Percentiles rank a stretch among this genome's conserved stretches.
These are phyloP conservation scores for Trichoderma harzianum DNA, from an alignment of 2,329 filamentous ascomycete species.

Conservation along the genomic window DNA sequence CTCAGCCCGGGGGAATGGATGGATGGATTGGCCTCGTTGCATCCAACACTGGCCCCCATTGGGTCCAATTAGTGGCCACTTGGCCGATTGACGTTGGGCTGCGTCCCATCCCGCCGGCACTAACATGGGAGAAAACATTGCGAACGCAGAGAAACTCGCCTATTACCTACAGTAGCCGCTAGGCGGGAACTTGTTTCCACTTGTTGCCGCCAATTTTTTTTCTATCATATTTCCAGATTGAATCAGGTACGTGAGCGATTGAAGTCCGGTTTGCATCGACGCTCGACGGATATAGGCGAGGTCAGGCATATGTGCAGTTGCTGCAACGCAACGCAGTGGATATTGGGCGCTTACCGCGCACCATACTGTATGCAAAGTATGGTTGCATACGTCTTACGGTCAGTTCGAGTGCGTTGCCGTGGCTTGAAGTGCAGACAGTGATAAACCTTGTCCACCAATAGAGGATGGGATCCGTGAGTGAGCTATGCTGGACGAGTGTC, in stretches of 20 bases:
- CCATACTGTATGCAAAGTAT: background rate
- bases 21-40: background rate
- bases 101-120: background rate
- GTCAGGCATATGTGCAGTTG: background rate
- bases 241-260: background rate
- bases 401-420: background rate
- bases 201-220: background rate
- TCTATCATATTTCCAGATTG: background rate
- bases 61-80: background rate
- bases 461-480: background rate
- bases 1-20: background rate
- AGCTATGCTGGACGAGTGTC: background rate
- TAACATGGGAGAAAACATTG: background rate
- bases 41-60: background rate
- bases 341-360: conserved; percentile 12
- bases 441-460: background rate
- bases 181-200: background rate
- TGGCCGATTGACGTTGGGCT: background rate
- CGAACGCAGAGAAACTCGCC: background rate
- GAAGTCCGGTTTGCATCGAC: background rate
- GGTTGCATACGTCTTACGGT: conserved; percentile 9
- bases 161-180: background rate
- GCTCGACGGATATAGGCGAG: background rate
- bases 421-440: background rate
- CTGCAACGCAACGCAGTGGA: background rate